Evolutionary conservation across 306 rosid species (phyloP).

Genomic region (Prunus dulcis): DNA sequence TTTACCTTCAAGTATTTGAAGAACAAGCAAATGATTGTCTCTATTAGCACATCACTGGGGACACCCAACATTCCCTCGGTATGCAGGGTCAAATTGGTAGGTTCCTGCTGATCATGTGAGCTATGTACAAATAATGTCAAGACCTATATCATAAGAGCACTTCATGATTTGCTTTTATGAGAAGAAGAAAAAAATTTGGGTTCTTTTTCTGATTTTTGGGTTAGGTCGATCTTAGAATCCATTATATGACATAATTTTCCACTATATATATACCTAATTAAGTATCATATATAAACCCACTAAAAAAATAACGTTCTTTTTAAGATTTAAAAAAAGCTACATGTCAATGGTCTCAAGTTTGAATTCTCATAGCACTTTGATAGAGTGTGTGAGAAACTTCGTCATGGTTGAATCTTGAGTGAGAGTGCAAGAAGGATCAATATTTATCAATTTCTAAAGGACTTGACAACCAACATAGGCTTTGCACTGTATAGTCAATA

Average conservation of each 20-base stretch:
- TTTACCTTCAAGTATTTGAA: background rate
- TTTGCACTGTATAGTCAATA: too few relatives aligned
- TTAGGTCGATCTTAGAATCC: background rate
- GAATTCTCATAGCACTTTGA: accelerated
- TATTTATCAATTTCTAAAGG: too few relatives aligned
- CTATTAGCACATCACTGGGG: background rate
- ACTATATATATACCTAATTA: background rate
- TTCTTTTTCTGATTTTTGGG: background rate
- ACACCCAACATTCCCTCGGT: background rate
- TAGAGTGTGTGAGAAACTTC: too few relatives aligned
- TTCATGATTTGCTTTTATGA: background rate
- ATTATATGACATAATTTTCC: background rate
- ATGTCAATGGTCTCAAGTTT: accelerated
- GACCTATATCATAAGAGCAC: background rate
- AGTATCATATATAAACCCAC: too few relatives aligned
- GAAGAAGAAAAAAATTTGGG: background rate
- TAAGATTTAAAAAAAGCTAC: too few relatives aligned
- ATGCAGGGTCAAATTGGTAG: background rate
- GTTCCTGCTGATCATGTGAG: background rate
- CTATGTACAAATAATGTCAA: background rate
- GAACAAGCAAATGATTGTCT: background rate
- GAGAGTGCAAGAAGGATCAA: too few relatives aligned
- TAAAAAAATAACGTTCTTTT: too few relatives aligned
- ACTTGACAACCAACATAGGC: too few relatives aligned
- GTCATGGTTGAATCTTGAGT: too few relatives aligned